Evolutionary conservation across 129 eudicot species (phyloP).

Genomic region (Flaveria sonorensis): DNA sequence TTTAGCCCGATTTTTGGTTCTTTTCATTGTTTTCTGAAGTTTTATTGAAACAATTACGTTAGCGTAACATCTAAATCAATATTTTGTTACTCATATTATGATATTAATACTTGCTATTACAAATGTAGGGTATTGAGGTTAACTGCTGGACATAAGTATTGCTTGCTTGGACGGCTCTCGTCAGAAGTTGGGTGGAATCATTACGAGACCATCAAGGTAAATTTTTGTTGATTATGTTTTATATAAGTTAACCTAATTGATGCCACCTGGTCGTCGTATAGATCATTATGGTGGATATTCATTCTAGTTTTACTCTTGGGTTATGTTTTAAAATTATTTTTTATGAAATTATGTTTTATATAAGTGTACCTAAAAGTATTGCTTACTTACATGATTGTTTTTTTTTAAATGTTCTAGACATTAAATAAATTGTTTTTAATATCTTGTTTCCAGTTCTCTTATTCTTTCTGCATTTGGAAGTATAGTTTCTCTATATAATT

Average conservation of each 20-base stretch:
- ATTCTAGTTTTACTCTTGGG: neutral
- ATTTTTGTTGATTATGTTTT: too few relatives aligned
- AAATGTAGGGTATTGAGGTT: conserved; percentile 82
- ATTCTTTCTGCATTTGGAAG: neutral
- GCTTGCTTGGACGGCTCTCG: conserved; percentile 79
- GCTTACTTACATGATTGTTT: too few relatives aligned
- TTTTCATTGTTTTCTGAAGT: neutral
- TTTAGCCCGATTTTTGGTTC: neutral
- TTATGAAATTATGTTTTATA: too few relatives aligned
- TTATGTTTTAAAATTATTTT: neutral
- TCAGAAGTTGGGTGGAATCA: conserved; percentile 95
- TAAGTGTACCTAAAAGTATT: too few relatives aligned
- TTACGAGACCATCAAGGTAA: conserved; percentile 80
- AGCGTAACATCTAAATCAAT: neutral
- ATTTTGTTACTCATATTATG: neutral
- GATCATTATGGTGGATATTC: neutral
- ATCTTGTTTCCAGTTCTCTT: neutral
- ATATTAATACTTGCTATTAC: neutral
- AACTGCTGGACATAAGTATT: conserved; percentile 86
- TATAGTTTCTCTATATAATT: too few relatives aligned
- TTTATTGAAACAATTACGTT: neutral
- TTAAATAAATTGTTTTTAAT: neutral
- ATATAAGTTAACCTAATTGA: too few relatives aligned
- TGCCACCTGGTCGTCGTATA: too few relatives aligned
- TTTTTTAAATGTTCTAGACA: too few relatives aligned